These are phyloP conservation scores for Calonectria hawksworthii DNA, from an alignment of 2,329 filamentous ascomycete genomes.

Conservation along the genomic window DNA sequence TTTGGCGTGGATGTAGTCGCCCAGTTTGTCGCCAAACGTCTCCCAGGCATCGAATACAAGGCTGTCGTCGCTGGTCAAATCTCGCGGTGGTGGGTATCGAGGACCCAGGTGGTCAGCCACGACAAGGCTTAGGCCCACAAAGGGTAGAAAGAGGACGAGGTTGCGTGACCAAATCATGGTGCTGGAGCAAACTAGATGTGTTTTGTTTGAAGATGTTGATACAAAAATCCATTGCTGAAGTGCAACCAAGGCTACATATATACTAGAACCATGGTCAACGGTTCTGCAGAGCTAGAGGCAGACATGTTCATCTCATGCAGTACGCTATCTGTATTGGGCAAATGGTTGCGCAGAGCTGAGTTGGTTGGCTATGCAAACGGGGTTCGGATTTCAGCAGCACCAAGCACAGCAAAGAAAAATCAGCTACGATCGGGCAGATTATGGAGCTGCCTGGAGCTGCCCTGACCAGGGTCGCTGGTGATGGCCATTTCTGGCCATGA, in stretches of 20 bases:
- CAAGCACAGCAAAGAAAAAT: not conserved
- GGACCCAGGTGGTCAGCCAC: slow-evolving; percentile 24
- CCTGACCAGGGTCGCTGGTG: not conserved
- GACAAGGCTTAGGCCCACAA: not conserved
- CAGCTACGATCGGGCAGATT: not conserved
- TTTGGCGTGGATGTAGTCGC: not conserved
- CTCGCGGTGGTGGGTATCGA: slow-evolving; percentile 24
- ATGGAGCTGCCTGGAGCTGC: not conserved
- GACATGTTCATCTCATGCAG: not conserved
- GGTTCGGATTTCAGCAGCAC: not conserved
- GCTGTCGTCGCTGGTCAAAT: slow-evolving; percentile 24
- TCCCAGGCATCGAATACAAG: slow-evolving; percentile 17
- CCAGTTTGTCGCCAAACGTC: not conserved
- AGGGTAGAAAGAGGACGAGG: not conserved
- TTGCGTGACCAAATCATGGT: not conserved
- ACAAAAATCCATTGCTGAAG: too few relatives aligned
- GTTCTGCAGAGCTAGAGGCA: not conserved
- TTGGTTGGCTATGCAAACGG: not conserved
- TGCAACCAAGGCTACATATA: not conserved
- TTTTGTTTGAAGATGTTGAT: not conserved
- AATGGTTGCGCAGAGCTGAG: not conserved
- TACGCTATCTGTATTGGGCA: not conserved
- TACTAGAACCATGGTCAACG: not conserved
- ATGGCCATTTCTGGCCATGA: not conserved
- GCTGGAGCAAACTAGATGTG: too few relatives aligned